Evolutionary conservation across 2,329 filamentous ascomycete species (phyloP), one percentile per base, ranked within the genome.

Genomic region (Didymella lethalis): DNA sequence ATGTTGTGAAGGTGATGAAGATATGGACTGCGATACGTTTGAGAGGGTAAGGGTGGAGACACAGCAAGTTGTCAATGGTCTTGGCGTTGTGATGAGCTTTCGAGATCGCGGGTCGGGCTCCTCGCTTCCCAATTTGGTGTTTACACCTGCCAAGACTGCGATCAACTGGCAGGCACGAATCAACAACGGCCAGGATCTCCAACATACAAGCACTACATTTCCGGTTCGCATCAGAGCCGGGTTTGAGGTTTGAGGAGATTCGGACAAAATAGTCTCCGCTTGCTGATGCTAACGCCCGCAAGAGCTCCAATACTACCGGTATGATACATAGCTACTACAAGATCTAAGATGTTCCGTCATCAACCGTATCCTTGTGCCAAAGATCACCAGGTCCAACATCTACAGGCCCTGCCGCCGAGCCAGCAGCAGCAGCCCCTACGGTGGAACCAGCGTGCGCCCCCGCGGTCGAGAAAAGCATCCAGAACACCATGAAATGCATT

Each of bases 401-500:
- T 10, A 74, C 66, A 45, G 69, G 73, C 11, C 70, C 73, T 25
- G 68, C 76, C 38, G 67, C 69, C 32, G 65, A 67, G 8, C 29
- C 46, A 40, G 65, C 72, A 18, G 69, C 71, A 26, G 69, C 71
- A 26, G 59, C 69, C 14, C 61, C 74, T 16, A 68, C 62, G 8
- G 67, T 68, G 20, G 63, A 61, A 12, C 59, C 46, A 23, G 55
- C 45, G 11, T 58, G 49, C 11, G 50, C 61, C 26, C 86, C 59
- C 25, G 91, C 91, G 72, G 93, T 87, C 86, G 89, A 93, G 78
- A 94, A 98, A 61, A 98, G 81, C 77, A 92, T 90, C 66, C 90
- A 83, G 72, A 99, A 95, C 2, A 98, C 89, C 47, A 99, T 80
- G 44, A 97, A 72, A 80, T 99, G 95, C 66, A 99, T 83, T 32